These are phyloP conservation scores for Xerophyta viscosa DNA, from an alignment of 106 monocot genomes.

Conservation along the genomic window DNA sequence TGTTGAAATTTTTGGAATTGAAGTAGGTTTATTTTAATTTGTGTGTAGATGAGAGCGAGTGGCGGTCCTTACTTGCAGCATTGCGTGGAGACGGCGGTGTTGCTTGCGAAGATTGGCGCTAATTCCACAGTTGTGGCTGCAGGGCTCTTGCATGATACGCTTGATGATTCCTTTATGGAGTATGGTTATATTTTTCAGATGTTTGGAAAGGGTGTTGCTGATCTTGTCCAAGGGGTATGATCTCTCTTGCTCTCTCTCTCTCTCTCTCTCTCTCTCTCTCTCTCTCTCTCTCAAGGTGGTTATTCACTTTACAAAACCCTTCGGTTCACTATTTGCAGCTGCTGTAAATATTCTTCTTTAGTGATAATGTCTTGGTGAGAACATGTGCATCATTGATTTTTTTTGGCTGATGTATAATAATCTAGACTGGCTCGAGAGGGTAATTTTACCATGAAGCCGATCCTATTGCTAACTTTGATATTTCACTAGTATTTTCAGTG, in stretches of 20 bases:
- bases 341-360: too few relatives aligned
- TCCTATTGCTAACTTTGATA: too few relatives aligned
- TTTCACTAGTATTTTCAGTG: too few relatives aligned
- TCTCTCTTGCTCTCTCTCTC: background rate
- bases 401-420: too few relatives aligned
- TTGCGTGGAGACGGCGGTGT: slow-evolving; percentile 89
- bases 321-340: too few relatives aligned
- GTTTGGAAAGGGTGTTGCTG: slow-evolving; percentile 75
- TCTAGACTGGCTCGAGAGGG: too few relatives aligned
- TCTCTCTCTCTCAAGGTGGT: too few relatives aligned
- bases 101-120: slow-evolving; percentile 75
- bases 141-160: slow-evolving; percentile 87
- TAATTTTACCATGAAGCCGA: too few relatives aligned
- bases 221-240: slow-evolving; percentile 86
- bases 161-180: slow-evolving; percentile 86
- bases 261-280: too few relatives aligned
- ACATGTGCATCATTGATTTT: too few relatives aligned
- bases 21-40: slow-evolving; percentile 13
- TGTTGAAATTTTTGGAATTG: slow-evolving; percentile 11
- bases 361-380: too few relatives aligned
- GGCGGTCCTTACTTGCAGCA: slow-evolving; percentile 94
- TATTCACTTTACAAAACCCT: too few relatives aligned
- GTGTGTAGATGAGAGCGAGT: slow-evolving; percentile 62
- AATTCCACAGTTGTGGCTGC: slow-evolving; percentile 82
- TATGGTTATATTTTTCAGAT: slow-evolving; percentile 49